Evolutionary conservation across 1,284 basidiomycete species (phyloP).

Genomic region (Sanghuangporus sanghuang): DNA sequence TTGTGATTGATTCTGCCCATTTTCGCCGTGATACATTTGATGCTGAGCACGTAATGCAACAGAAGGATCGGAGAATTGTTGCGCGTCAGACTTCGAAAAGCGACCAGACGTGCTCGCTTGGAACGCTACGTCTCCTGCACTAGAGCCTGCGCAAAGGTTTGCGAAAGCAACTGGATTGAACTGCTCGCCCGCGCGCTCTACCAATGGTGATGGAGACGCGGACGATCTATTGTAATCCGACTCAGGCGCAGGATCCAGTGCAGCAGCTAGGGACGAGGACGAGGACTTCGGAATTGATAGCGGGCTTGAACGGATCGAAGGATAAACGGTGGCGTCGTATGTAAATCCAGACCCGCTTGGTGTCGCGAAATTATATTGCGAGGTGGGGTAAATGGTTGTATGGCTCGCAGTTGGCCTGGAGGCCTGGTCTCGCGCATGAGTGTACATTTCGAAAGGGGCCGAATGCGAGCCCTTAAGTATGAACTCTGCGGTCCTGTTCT

Average conservation of each 20-base stretch:
- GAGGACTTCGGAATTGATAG: not conserved
- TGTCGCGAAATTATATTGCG: not conserved
- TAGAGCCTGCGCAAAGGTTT: not conserved
- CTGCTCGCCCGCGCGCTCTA: not conserved
- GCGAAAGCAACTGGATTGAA: not conserved
- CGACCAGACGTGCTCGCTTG: not conserved
- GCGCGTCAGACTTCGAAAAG: not conserved
- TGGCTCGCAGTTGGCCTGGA: not conserved
- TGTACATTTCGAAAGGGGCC: not conserved
- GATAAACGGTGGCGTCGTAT: constrained; percentile 1
- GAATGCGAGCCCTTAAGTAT: not conserved
- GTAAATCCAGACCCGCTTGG: not conserved
- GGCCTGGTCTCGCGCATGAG: not conserved
- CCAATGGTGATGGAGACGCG: not conserved
- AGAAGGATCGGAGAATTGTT: not conserved
- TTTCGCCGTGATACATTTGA: not conserved
- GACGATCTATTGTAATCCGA: not conserved
- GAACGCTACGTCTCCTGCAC: not conserved
- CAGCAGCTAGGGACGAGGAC: not conserved
- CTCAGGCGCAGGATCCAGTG: not conserved
- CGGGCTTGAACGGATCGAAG: not conserved
- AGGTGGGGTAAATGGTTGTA: not conserved
- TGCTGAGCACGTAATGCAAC: not conserved
- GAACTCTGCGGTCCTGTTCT: not conserved
- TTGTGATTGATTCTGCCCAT: not conserved